A percentile compares a stretch with the other conserved stretches of the same genome.
Conservation (phyloP, 805 yeast genomes). For the Candida methanosorbosa region DNA sequence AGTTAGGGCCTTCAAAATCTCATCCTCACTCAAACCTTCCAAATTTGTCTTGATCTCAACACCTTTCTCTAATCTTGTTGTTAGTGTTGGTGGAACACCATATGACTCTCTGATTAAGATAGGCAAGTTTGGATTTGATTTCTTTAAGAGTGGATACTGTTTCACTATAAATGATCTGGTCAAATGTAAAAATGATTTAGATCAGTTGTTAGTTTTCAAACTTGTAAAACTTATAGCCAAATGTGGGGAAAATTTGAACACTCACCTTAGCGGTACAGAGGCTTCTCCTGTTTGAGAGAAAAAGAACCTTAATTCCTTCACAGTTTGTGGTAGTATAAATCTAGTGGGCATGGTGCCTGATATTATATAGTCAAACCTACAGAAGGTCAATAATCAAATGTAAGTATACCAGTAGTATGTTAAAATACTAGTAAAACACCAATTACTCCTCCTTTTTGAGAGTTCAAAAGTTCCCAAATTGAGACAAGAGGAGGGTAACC, state of each 20-base stretch:
- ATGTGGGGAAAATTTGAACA: not conserved
- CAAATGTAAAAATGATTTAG: not conserved
- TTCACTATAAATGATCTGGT: constrained; percentile 48
- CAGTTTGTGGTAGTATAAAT: constrained; percentile 34
- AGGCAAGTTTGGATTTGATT: constrained; percentile 58
- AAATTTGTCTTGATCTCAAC: constrained; percentile 39
- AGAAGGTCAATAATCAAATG: too few species aligned
- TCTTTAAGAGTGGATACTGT: constrained; percentile 57
- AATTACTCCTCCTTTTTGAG: too few species aligned
- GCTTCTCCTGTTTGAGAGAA: constrained; percentile 74
- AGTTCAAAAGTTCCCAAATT: too few species aligned
- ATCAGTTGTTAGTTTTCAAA: too few species aligned
- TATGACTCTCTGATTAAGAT: constrained; percentile 71
- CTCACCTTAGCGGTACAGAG: constrained; percentile 51
- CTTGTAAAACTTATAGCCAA: not conserved
- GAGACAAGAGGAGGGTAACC: too few species aligned
- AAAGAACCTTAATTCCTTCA: constrained; percentile 77
- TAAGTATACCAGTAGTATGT: too few species aligned
- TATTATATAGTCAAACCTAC: too few species aligned
- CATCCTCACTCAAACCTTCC: constrained; percentile 38
- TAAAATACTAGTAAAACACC: too few species aligned
- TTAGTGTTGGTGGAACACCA: constrained; percentile 65
- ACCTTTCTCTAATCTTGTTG: constrained; percentile 61
- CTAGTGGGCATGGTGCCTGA: constrained; percentile 12
- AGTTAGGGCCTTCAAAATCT: constrained; percentile 28